phyloP scores from a whole-genome alignment of 2,329 filamentous ascomycete species.

The Aspergillus ibericus region DNA sequence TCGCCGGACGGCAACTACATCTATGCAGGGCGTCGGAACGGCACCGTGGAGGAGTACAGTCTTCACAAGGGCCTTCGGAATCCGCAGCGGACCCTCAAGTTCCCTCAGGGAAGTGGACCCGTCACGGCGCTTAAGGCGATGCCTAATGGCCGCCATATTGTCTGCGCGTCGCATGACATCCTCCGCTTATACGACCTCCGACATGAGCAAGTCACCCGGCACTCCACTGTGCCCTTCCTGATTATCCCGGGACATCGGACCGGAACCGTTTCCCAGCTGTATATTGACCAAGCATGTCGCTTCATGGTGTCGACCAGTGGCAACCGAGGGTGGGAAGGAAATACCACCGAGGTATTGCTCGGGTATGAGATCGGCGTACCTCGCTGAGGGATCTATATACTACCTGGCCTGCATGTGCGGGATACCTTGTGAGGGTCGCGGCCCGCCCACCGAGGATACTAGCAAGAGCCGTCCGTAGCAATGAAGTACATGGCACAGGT shows the following conservation, averaged over 20 bases:
- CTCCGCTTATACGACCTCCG: constrained; percentile 86
- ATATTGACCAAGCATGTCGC: constrained; percentile 80
- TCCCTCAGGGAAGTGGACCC: constrained; percentile 83
- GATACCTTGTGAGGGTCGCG: too few species aligned
- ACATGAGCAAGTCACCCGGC: constrained; percentile 63
- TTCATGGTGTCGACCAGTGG: constrained; percentile 93
- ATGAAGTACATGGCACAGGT: too few species aligned
- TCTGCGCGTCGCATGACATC: constrained; percentile 93
- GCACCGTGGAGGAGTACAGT: constrained; percentile 91
- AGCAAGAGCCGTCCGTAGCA: too few species aligned
- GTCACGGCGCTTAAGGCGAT: constrained; percentile 87
- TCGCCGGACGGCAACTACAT: constrained; percentile 93
- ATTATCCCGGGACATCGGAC: constrained; percentile 90
- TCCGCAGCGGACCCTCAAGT: constrained; percentile 77
- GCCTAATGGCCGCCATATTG: constrained; percentile 86
- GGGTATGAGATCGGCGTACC: constrained; percentile 81
- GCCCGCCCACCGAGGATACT: too few species aligned
- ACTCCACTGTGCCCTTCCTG: constrained; percentile 86
- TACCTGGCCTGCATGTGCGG: too few species aligned
- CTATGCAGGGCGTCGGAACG: constrained; percentile 86
- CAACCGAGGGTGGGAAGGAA: constrained; percentile 92
- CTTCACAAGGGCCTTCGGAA: constrained; percentile 76
- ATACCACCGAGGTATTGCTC: constrained; percentile 82
- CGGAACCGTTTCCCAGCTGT: constrained; percentile 82
- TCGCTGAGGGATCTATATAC: constrained; percentile 13